These are phyloP conservation scores for Eimeria zaria DNA, from an alignment of 169 alveolate species.

Conservation along the genomic window DNA sequence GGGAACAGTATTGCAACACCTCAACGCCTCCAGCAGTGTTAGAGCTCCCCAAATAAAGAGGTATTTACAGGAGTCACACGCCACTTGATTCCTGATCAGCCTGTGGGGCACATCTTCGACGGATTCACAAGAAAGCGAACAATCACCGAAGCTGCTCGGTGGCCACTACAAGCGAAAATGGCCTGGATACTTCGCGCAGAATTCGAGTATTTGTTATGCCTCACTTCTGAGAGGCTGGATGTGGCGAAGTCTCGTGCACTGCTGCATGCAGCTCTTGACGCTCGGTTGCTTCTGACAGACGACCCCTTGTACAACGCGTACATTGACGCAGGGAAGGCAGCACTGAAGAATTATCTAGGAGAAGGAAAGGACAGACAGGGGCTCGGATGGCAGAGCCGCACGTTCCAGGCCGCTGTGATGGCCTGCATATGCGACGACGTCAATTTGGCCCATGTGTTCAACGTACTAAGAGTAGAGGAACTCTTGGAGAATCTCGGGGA, in stretches of 20 bases:
- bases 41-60: background rate
- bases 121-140: background rate
- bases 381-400: constrained; percentile 76
- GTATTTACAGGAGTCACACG: background rate
- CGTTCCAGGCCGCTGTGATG: constrained; percentile 55
- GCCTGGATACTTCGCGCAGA: constrained; percentile 80
- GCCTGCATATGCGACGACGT: constrained; percentile 79
- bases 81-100: background rate
- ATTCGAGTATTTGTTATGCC: constrained; percentile 55
- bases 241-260: constrained; percentile 78
- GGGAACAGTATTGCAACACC: background rate
- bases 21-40: background rate
- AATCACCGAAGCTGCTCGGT: background rate
- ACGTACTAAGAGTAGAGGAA: constrained; percentile 68
- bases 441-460: constrained; percentile 74
- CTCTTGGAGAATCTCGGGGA: constrained; percentile 73
- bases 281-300: constrained; percentile 27
- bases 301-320: constrained; percentile 40
- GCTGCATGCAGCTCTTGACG: constrained; percentile 68
- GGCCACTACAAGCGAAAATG: constrained; percentile 26
- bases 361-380: constrained; percentile 64
- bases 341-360: constrained; percentile 38
- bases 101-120: background rate
- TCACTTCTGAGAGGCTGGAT: constrained; percentile 68
- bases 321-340: constrained; percentile 63